Conservation (phyloP, 805 yeast species). For the Monosporozyma yasuniensis region DNA sequence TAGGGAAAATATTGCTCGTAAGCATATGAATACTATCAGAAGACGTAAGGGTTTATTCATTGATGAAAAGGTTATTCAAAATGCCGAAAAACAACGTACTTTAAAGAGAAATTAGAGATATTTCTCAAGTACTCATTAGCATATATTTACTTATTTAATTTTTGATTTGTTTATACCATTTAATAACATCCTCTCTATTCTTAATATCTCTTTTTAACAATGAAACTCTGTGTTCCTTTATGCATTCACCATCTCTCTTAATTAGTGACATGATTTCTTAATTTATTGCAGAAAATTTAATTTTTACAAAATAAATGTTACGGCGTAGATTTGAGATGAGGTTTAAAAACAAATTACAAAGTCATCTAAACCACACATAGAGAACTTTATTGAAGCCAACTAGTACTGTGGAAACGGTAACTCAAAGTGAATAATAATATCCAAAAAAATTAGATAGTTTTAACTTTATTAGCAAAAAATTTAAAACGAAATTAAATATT, state of each 20-base stretch:
- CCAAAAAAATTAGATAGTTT: not conserved
- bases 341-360: not conserved
- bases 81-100: slow-evolving; percentile 91
- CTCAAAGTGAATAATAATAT: not conserved
- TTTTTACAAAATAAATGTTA: not conserved
- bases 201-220: not conserved
- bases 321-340: not conserved
- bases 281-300: not conserved
- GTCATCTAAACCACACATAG: not conserved
- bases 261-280: not conserved
- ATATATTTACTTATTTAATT: not conserved
- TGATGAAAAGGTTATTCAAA: slow-evolving; percentile 81
- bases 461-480: not conserved
- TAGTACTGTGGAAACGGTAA: not conserved
- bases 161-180: not conserved
- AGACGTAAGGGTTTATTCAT: slow-evolving; percentile 81
- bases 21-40: slow-evolving; percentile 75
- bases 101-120: slow-evolving; percentile 51
- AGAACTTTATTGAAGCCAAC: not conserved
- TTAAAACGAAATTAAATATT: not conserved
- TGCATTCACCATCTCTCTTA: not conserved
- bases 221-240: not conserved
- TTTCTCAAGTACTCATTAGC: not conserved
- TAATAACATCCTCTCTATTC: not conserved
- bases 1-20: slow-evolving; percentile 80